A percentile compares a stretch with the other conserved stretches of the same genome.
Conservation (phyloP, 768 basidiomycete species). For the Pisolithus microcarpus region DNA sequence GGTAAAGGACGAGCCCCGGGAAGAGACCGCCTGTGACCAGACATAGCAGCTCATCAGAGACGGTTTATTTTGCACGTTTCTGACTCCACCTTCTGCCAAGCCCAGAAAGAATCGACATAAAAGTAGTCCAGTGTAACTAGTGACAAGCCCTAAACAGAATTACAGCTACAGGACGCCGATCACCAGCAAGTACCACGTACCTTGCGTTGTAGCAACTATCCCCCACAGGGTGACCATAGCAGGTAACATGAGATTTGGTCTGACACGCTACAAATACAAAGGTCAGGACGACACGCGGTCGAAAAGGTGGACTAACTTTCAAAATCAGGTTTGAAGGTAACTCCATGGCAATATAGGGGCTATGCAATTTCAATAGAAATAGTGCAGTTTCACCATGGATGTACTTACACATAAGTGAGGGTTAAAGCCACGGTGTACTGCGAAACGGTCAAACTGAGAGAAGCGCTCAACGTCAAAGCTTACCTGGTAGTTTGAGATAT, state of each 20-base stretch:
- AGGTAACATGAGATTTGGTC: constrained; percentile 57
- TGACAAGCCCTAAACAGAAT: too few species aligned
- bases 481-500: constrained; percentile 23
- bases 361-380: constrained; percentile 7
- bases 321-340: constrained; percentile 56
- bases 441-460: background rate
- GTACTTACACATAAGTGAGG: constrained; percentile 20
- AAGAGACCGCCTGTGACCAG: constrained; percentile 43
- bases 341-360: constrained; percentile 52
- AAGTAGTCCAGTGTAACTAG: too few species aligned
- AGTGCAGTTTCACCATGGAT: background rate
- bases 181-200: constrained; percentile 19
- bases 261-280: constrained; percentile 25
- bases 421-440: constrained; percentile 32
- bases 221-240: constrained; percentile 63
- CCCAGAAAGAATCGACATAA: too few species aligned
- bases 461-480: background rate
- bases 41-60: background rate
- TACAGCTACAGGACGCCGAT: too few species aligned
- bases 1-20: constrained; percentile 52
- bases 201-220: constrained; percentile 57
- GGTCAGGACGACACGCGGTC: background rate
- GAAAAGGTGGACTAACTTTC: constrained; percentile 26
- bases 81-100: too few species aligned
- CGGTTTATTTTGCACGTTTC: too few species aligned